Evolutionary conservation across 352 stramenopile genomes (phyloP), one percentile per base, ranked within the genome.

Genomic region (Phytophthora citrophthora): DNA sequence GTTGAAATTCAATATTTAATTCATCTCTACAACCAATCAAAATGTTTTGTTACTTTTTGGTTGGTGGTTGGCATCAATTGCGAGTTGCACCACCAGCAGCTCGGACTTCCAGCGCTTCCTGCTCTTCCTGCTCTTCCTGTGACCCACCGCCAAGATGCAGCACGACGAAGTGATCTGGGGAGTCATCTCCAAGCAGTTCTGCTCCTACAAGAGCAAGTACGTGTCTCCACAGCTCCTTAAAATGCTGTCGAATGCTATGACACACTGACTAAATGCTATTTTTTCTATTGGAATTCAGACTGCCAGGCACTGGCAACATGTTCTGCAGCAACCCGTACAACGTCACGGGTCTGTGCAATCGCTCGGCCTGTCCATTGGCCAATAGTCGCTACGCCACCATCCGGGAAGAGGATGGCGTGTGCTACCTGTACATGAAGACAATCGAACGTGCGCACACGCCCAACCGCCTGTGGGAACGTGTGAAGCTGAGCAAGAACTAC

Each of bases 121-220:
- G 47, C 39, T 38, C 38, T 51, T 24, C 49, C 41, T 34, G 39
- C 44, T 36, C 36, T 46, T 18, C 10, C 7, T 20, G 16, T 40
- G 12, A 16, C 13, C 20, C 11, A 11, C 10, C 34, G 36, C 40
- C 55, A 83, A 64, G 51, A 98, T 98, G 92, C 90, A 98, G 78
- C 89, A 98, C 73, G 98, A 99, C 78, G 97, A 99, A 86, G 90
- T 99, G 45, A 99, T 99, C 71, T 99, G 98, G 98, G 77, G 97
- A 64, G 90, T 99, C 52, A 98, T 99, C 74, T 99, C 98, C 67
- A 92, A 99, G 74, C 89, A 98, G 76, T 99, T 99, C 75, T 99
- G 98, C 86, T 99, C 96, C 40, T 99, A 98, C 85, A 99, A 99
- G 90, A 96, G 86, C 66, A 99, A 97, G 80, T 91, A 85, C 47